Base-by-base conservation (phyloP, 441 rosid genomes). In the Gossypium trilobum region DNA sequence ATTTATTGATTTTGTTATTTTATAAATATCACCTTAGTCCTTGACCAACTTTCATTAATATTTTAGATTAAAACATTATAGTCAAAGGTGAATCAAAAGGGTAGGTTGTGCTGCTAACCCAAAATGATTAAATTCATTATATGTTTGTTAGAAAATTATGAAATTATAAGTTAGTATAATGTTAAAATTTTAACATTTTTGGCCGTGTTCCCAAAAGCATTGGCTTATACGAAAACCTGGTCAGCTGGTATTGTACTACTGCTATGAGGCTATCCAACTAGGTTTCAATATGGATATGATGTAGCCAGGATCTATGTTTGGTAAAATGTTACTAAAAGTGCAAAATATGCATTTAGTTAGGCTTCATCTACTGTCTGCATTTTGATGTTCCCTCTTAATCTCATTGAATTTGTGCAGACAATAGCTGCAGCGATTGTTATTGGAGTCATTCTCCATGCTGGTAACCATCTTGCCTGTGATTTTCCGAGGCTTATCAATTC, bases 391-490 rank as follows among this genome's bases (percentile, higher is more conserved):
- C 8, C 36, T 66, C n/a, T 3, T 19, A 2, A 20, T n/a, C 74
- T 39, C n/a, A 67, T 71, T 51, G 33, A 14, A 59, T 55, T 2
- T 14, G 8, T 75, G 80, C 85, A 88, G 93, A 85, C 81, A 2
- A 80, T 88, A 44, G 86, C 93, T n/a, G 80, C 87, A 51, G 93
- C 93, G 54, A 88, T 88, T 71, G 77, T 82, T 14, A 72, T 84
- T 29, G 93, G 85, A 46, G 71, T 84, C 67, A 72, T 85, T 74
- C 74, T 88, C 17, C 93, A 88, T 73, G 82, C 76, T 10, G 80
- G 80, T 0, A 79, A 85, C 79, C 93, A 88, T 69, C 84, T 88
- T 3, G 86, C 86, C 0, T 87, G 93, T 59, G 93, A 88, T 75
- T 88, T 88, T 63, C 91, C 90, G 0, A 81, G 86, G 86, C 83